phyloP scores from a whole-genome alignment of 2,329 filamentous ascomycete genomes.

The Aureobasidium zeae region DNA sequence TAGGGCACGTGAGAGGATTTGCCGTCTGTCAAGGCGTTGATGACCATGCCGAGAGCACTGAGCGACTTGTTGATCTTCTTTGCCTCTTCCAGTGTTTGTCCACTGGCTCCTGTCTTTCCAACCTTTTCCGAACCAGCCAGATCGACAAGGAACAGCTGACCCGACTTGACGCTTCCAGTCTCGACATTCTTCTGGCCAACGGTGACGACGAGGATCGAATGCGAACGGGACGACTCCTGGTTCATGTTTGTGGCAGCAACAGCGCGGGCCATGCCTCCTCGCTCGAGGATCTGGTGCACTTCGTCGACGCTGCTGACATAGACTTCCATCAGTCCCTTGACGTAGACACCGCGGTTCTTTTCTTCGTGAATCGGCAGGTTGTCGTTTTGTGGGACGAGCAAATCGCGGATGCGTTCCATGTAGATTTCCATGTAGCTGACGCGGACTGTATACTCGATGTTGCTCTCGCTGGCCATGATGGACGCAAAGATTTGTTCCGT shows the following conservation, averaged over 20 bases:
- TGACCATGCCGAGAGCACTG: conserved; percentile 97
- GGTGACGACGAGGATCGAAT: conserved; percentile 96
- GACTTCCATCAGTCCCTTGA: conserved; percentile 88
- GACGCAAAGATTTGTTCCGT: conserved; percentile 96
- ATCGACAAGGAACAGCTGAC: conserved; percentile 94
- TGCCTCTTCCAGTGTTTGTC: conserved; percentile 92
- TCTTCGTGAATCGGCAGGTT: conserved; percentile 97
- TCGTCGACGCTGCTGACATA: conserved; percentile 94
- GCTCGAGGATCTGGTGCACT: conserved; percentile 92
- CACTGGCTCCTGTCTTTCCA: conserved; percentile 94
- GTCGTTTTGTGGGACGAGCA: conserved; percentile 86
- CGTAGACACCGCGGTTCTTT: conserved; percentile 90
- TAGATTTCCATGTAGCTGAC: conserved; percentile 99
- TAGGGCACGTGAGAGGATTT: conserved; percentile 96
- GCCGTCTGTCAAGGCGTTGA: conserved; percentile 91
- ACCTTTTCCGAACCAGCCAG: conserved; percentile 97
- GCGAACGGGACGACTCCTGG: conserved; percentile 92
- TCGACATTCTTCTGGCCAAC: conserved; percentile 97
- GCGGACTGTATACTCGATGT: conserved; percentile 96
- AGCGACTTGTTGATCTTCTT: conserved; percentile 99
- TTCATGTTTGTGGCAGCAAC: conserved; percentile 99
- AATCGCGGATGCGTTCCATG: conserved; percentile 95
- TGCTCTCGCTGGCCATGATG: conserved; percentile 82
- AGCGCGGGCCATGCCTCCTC: conserved; percentile 80
- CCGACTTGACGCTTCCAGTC: conserved; percentile 90